Conservation (phyloP, 2,329 filamentous ascomycete species). For the Talaromyces sp. region DNA sequence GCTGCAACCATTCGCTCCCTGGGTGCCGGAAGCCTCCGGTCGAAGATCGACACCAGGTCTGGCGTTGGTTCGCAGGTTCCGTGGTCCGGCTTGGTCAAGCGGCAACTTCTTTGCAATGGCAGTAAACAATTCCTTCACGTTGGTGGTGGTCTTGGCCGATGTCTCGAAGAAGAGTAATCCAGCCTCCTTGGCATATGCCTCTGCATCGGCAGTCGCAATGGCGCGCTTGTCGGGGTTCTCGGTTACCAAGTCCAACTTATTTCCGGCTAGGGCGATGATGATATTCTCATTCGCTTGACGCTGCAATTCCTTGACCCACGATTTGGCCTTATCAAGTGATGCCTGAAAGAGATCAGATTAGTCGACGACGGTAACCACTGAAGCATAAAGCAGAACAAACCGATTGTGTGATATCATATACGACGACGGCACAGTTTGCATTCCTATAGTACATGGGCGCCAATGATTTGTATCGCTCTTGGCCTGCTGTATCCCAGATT, state of each 20-base stretch:
- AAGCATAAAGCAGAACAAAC: constrained; percentile 54
- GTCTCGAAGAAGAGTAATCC: constrained; percentile 97
- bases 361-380: neutral
- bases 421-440: constrained; percentile 97
- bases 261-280: constrained; percentile 94
- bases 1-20: constrained; percentile 59
- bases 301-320: constrained; percentile 98
- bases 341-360: constrained; percentile 55
- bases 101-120: constrained; percentile 97
- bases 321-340: constrained; percentile 97
- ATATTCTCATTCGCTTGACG: constrained; percentile 99
- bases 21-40: constrained; percentile 58
- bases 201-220: constrained; percentile 81
- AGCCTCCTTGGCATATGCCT: constrained; percentile 91
- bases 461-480: constrained; percentile 98
- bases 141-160: constrained; percentile 94
- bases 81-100: constrained; percentile 89
- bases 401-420: constrained; percentile 99
- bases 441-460: constrained; percentile 99
- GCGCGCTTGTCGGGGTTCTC: constrained; percentile 95
- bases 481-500: constrained; percentile 98
- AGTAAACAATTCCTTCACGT: constrained; percentile 92
- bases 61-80: constrained; percentile 68
- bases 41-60: constrained; percentile 65
- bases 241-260: constrained; percentile 94